These are phyloP conservation scores for Pyrrhoderma lamaoense DNA, from an alignment of 1,284 basidiomycete species.

Conservation along the genomic window DNA sequence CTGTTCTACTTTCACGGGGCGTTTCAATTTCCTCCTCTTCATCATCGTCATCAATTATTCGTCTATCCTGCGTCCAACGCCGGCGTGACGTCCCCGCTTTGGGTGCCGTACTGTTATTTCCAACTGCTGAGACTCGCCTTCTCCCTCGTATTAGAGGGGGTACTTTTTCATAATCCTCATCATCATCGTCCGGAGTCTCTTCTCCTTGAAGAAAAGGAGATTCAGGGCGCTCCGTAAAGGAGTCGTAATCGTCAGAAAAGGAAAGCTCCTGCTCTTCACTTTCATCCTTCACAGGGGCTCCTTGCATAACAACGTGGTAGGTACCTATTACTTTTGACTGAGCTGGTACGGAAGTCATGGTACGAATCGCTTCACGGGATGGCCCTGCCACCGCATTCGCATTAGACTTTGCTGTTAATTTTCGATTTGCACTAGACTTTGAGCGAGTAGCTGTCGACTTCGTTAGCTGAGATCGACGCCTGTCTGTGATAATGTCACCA, in stretches of 20 bases:
- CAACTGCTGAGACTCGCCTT: neutral
- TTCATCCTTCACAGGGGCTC: constrained; percentile 39
- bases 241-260: constrained; percentile 11
- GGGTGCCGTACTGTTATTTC: neutral
- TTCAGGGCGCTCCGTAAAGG: constrained; percentile 6
- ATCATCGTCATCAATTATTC: constrained; percentile 10
- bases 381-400: constrained; percentile 4
- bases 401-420: neutral
- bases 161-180: constrained; percentile 29
- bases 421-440: neutral
- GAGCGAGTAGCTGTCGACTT: neutral
- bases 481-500: neutral
- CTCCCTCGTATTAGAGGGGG: neutral
- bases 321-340: constrained; percentile 32
- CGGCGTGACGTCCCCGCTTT: neutral
- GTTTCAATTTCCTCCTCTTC: too few species aligned
- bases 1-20: too few species aligned
- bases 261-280: constrained; percentile 22
- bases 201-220: constrained; percentile 22
- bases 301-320: constrained; percentile 36
- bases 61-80: constrained; percentile 9
- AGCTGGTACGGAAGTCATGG: constrained; percentile 1
- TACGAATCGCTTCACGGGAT: neutral
- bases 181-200: constrained; percentile 21
- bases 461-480: neutral